Evolutionary conservation across 805 yeast genomes (phyloP).

Genomic region (Metschnikowia vanudenii): DNA sequence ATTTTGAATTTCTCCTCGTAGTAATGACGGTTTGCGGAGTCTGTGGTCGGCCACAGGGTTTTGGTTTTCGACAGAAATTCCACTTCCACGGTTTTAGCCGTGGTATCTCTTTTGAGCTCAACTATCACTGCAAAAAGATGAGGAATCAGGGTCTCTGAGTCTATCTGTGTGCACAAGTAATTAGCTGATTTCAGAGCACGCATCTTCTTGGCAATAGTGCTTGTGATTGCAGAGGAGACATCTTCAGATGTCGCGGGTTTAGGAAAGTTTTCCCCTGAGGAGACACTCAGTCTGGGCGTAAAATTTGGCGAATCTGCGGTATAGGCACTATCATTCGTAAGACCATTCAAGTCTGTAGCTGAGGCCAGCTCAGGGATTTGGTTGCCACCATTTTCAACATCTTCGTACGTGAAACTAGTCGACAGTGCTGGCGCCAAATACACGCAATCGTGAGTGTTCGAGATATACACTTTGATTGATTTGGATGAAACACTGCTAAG

Average conservation of each 20-base stretch:
- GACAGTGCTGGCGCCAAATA: slow-evolving; percentile 40
- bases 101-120: slow-evolving; percentile 41
- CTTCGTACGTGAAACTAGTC: slow-evolving; percentile 42
- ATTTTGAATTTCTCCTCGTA: slow-evolving; percentile 48
- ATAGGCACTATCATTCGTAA: neutral
- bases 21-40: slow-evolving; percentile 45
- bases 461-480: slow-evolving; percentile 31
- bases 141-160: slow-evolving; percentile 43
- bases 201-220: slow-evolving; percentile 19
- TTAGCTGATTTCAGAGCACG: slow-evolving; percentile 33
- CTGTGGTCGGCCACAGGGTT: slow-evolving; percentile 54
- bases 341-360: neutral
- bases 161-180: slow-evolving; percentile 36
- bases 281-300: slow-evolving; percentile 4
- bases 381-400: slow-evolving; percentile 40
- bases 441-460: slow-evolving; percentile 41
- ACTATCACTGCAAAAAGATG: slow-evolving; percentile 54
- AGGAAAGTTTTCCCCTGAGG: neutral
- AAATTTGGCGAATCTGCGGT: neutral
- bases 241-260: neutral
- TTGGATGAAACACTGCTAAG: slow-evolving; percentile 27
- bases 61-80: slow-evolving; percentile 45
- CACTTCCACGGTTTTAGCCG: slow-evolving; percentile 37
- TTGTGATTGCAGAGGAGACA: slow-evolving; percentile 1
- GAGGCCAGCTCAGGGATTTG: slow-evolving; percentile 18